phyloP scores from a whole-genome alignment of 768 basidiomycete species.

The Tricholoma matsutake region DNA sequence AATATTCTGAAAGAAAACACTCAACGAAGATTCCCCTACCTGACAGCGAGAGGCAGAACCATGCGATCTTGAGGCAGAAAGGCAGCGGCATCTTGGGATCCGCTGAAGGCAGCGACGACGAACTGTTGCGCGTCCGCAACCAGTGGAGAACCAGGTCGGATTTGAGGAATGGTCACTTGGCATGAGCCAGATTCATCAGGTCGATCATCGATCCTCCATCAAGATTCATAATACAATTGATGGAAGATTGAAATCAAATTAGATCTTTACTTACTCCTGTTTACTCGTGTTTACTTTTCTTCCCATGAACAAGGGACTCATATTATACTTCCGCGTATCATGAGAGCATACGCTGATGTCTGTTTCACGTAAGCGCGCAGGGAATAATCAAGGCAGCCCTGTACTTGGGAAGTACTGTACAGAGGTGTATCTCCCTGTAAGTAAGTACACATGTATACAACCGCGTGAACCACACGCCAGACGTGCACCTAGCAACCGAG shows the following conservation, averaged over 20 bases:
- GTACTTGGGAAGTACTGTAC: too few species aligned
- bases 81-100: conserved; percentile 43
- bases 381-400: too few species aligned
- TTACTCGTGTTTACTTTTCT: too few species aligned
- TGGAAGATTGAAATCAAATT: neutral
- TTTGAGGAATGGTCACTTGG: neutral
- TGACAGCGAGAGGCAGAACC: conserved; percentile 55
- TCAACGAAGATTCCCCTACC: conserved; percentile 33
- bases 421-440: too few species aligned
- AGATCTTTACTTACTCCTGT: too few species aligned
- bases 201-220: conserved; percentile 4
- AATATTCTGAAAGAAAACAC: neutral
- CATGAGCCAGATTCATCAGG: neutral
- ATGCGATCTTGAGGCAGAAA: conserved; percentile 51
- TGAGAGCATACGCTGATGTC: too few species aligned
- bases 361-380: too few species aligned
- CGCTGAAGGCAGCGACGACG: neutral
- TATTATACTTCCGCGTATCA: too few species aligned
- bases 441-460: too few species aligned
- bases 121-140: conserved; percentile 1
- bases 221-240: neutral
- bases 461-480: too few species aligned
- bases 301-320: too few species aligned
- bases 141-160: neutral
- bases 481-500: too few species aligned